Percentiles rank a stretch among this genome's conserved stretches.
Evolutionary conservation across 2,329 filamentous ascomycete genomes (phyloP).

Genomic region (Claviceps arundinis): DNA sequence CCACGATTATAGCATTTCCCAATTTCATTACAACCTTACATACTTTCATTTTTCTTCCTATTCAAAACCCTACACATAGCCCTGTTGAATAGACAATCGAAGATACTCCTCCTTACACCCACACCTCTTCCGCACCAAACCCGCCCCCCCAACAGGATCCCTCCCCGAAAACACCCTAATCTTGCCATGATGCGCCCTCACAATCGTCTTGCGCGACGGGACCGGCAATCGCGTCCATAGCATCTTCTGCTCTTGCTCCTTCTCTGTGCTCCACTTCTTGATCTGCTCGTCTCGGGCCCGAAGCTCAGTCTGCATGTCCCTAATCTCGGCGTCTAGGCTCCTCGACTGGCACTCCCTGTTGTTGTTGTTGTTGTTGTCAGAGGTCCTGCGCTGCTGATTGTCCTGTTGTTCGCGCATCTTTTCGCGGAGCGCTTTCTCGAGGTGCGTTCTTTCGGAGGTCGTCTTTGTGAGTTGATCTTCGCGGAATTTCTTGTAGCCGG

Average conservation of each 20-base stretch:
- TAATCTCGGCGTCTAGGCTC: not conserved
- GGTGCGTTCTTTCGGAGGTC: not conserved
- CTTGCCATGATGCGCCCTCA: conserved; percentile 1
- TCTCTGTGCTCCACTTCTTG: not conserved
- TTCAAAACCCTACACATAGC: not conserved
- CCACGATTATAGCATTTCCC: not conserved
- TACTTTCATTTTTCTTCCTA: too few relatives aligned
- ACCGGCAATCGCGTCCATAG: not conserved
- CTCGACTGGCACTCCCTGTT: not conserved
- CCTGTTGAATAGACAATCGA: not conserved
- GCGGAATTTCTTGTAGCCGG: not conserved
- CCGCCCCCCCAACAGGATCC: not conserved
- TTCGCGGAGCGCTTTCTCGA: not conserved
- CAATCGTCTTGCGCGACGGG: not conserved
- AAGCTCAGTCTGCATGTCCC: not conserved
- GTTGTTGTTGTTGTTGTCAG: not conserved
- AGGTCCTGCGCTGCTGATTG: too few relatives aligned
- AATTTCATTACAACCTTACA: too few relatives aligned
- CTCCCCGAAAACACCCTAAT: not conserved
- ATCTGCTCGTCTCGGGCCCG: not conserved
- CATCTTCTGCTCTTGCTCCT: not conserved
- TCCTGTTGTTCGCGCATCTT: not conserved
- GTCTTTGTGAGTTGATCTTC: not conserved
- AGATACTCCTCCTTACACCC: not conserved
- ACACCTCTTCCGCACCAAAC: not conserved